These are phyloP conservation scores for Aspergillus carbonarius DNA, from an alignment of 2,329 filamentous ascomycete species.

Conservation along the genomic window DNA sequence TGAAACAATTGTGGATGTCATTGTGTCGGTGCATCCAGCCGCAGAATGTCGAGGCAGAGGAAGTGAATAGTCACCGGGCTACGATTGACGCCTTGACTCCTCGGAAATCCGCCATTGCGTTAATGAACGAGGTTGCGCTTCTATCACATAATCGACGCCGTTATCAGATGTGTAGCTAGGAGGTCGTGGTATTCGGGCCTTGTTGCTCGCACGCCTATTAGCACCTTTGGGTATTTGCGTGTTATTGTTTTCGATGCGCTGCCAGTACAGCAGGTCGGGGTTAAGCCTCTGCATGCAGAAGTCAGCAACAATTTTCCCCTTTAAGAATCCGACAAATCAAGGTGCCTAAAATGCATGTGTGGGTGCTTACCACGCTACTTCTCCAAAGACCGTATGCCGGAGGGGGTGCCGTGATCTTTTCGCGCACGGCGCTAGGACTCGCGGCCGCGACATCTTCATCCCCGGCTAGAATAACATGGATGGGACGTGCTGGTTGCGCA, in stretches of 20 bases:
- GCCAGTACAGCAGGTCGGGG: constrained; percentile 79
- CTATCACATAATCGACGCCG: constrained; percentile 69
- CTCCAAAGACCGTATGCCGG: constrained; percentile 86
- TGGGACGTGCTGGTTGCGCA: constrained; percentile 69
- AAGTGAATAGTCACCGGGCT: not conserved
- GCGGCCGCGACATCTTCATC: constrained; percentile 66
- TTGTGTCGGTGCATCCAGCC: not conserved
- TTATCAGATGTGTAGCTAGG: constrained; percentile 77
- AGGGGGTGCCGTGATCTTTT: constrained; percentile 60
- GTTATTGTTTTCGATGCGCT: constrained; percentile 53
- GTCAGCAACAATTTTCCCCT: constrained; percentile 1
- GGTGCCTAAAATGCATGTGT: not conserved
- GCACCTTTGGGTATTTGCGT: not conserved
- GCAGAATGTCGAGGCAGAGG: not conserved
- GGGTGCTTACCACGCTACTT: constrained; percentile 70
- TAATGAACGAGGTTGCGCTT: constrained; percentile 62
- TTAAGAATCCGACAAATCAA: not conserved
- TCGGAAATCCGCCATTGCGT: constrained; percentile 37
- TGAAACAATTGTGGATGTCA: not conserved
- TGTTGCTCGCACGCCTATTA: constrained; percentile 13
- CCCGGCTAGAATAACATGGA: constrained; percentile 70
- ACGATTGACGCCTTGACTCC: constrained; percentile 1
- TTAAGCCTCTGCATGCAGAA: constrained; percentile 62
- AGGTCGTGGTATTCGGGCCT: constrained; percentile 54
- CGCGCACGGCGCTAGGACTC: constrained; percentile 50